Conservation (phyloP, 352 stramenopile genomes). For the Phytophthora foliorum region DNA sequence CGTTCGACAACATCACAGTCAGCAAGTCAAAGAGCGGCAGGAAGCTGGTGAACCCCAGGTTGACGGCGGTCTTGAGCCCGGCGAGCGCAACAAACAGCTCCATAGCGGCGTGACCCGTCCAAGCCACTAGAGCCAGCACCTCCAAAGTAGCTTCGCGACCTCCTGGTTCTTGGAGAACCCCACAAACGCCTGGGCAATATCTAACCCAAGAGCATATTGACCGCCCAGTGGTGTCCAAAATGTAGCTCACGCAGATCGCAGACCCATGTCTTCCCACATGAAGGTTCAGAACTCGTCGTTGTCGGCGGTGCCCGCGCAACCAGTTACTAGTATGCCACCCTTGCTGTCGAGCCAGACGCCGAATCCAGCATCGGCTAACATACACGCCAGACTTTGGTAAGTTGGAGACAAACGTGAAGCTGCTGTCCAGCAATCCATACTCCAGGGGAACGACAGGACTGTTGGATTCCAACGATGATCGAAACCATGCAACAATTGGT, state of each 20-base stretch:
- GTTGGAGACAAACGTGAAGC: slow-evolving; percentile 67
- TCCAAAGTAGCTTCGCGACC: slow-evolving; percentile 64
- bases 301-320: slow-evolving; percentile 51
- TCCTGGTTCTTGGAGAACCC: slow-evolving; percentile 70
- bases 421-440: slow-evolving; percentile 66
- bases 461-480: too few species aligned
- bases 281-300: slow-evolving; percentile 67
- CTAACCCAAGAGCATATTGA: slow-evolving; percentile 61
- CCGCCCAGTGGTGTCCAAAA: slow-evolving; percentile 46
- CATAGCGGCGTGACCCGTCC: slow-evolving; percentile 40
- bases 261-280: slow-evolving; percentile 65
- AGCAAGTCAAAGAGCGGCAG: slow-evolving; percentile 39
- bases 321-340: slow-evolving; percentile 66
- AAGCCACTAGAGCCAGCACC: slow-evolving; percentile 61
- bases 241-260: slow-evolving; percentile 63
- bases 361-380: slow-evolving; percentile 63
- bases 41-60: slow-evolving; percentile 55
- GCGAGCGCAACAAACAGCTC: slow-evolving; percentile 47
- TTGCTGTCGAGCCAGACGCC: slow-evolving; percentile 78
- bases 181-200: slow-evolving; percentile 68
- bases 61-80: slow-evolving; percentile 52
- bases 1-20: slow-evolving; percentile 36
- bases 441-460: slow-evolving; percentile 65
- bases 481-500: too few species aligned
- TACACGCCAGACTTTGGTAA: slow-evolving; percentile 63